phyloP scores from a whole-genome alignment of 306 rosid genomes.

The Begonia peltatifolia region DNA sequence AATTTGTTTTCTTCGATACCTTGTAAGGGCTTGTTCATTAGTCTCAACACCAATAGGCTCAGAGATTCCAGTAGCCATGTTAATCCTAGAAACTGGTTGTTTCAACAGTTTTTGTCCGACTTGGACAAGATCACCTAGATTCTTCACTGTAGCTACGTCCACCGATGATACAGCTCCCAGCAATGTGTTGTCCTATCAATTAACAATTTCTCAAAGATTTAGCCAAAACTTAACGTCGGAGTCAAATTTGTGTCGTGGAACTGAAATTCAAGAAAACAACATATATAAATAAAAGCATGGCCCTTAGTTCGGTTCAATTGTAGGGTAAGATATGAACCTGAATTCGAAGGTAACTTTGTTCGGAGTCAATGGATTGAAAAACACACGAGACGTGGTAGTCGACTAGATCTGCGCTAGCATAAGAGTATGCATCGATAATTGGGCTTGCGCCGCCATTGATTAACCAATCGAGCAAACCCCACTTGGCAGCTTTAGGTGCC shows the following conservation, averaged over 20 bases:
- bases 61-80: constrained; percentile 8
- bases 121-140: constrained; percentile 8
- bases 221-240: background rate
- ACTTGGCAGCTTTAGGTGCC: constrained; percentile 18
- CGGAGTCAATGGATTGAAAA: constrained; percentile 13
- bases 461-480: constrained; percentile 29
- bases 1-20: constrained; percentile 1
- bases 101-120: constrained; percentile 10
- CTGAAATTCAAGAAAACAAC: background rate
- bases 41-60: constrained; percentile 6
- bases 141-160: constrained; percentile 17
- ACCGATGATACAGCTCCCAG: constrained; percentile 5
- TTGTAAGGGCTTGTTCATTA: constrained; percentile 14
- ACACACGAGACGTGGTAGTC: constrained; percentile 15
- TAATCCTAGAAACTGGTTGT: constrained; percentile 14
- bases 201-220: background rate
- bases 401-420: constrained; percentile 13
- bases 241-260: background rate
- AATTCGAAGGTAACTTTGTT: constrained; percentile 28
- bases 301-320: background rate
- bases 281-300: background rate
- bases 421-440: constrained; percentile 11
- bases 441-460: constrained; percentile 22
- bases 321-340: constrained; percentile 8
- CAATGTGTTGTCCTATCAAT: constrained; percentile 13